A percentile compares a stretch with the other conserved stretches of the same genome.
These are phyloP conservation scores for Leucosporidium creatinivorum DNA, from an alignment of 768 basidiomycete genomes.

Conservation along the genomic window DNA sequence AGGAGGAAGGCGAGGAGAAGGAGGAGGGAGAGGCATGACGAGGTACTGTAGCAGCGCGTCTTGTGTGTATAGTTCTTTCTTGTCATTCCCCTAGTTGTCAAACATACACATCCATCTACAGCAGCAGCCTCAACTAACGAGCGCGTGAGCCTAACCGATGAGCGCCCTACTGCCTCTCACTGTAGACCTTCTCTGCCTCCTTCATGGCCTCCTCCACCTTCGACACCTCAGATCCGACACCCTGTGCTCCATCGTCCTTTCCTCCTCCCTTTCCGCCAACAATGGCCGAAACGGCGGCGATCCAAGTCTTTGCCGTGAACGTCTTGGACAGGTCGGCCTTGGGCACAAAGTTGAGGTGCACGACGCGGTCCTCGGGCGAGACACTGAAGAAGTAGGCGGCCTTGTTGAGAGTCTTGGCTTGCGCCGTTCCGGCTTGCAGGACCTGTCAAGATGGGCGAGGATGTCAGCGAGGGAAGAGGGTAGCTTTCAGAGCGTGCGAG, in stretches of 20 bases:
- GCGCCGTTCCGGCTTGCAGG: conserved; percentile 63
- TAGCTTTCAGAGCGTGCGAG: too few relatives aligned
- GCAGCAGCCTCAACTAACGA: neutral
- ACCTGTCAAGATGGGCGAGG: conserved; percentile 48
- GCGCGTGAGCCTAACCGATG: neutral
- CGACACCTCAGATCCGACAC: conserved; percentile 62
- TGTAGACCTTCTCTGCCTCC: conserved; percentile 15
- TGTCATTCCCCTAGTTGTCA: neutral
- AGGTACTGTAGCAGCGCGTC: too few relatives aligned
- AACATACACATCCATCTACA: neutral
- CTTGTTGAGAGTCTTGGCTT: conserved; percentile 74
- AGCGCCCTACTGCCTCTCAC: neutral
- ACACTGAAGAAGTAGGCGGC: conserved; percentile 80
- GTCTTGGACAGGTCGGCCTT: conserved; percentile 53
- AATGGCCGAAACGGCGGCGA: conserved; percentile 63
- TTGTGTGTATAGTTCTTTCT: neutral
- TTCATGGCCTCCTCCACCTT: conserved; percentile 59
- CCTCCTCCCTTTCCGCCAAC: conserved; percentile 96
- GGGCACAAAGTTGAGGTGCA: conserved; percentile 77
- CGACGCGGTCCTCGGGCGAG: conserved; percentile 68
- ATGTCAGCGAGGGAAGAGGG: neutral
- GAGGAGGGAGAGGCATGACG: neutral
- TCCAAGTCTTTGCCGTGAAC: conserved; percentile 83
- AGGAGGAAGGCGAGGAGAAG: conserved; percentile 1
- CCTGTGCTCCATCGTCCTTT: conserved; percentile 85